These are phyloP conservation scores for Aureobasidium melanogenum DNA, from an alignment of 2,329 filamentous ascomycete species.

Conservation along the genomic window DNA sequence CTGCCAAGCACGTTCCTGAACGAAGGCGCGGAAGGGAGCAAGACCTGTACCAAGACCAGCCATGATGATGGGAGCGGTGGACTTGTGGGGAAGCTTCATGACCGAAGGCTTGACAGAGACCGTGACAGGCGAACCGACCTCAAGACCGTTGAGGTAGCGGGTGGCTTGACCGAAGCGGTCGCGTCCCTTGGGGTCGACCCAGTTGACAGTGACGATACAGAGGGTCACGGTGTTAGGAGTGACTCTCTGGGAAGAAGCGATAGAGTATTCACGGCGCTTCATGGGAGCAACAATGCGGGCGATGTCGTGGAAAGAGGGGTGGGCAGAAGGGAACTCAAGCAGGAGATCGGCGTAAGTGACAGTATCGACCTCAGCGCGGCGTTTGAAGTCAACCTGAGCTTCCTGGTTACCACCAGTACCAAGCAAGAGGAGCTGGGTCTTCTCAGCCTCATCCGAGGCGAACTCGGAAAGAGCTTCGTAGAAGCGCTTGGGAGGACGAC, in stretches of 20 bases:
- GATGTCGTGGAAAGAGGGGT: conserved; percentile 80
- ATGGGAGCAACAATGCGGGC: conserved; percentile 78
- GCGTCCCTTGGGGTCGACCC: conserved; percentile 81
- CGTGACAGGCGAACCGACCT: conserved; percentile 68
- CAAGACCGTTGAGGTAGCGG: conserved; percentile 71
- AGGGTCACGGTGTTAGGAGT: conserved; percentile 82
- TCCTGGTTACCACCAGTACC: conserved; percentile 55
- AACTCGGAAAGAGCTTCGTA: conserved; percentile 88
- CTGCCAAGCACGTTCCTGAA: conserved; percentile 96
- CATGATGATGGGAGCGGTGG: conserved; percentile 95
- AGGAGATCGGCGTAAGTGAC: conserved; percentile 86
- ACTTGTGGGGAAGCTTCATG: conserved; percentile 89
- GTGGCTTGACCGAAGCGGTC: conserved; percentile 90
- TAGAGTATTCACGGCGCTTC: conserved; percentile 98
- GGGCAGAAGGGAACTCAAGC: conserved; percentile 81
- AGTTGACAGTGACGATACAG: conserved; percentile 95
- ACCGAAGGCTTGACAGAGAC: conserved; percentile 96
- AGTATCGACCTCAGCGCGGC: conserved; percentile 81
- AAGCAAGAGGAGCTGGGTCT: conserved; percentile 67
- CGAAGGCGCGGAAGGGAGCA: conserved; percentile 97
- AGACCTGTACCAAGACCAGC: conserved; percentile 96
- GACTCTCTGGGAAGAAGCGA: conserved; percentile 92
- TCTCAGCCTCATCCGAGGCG: conserved; percentile 72
- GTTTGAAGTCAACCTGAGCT: conserved; percentile 85
- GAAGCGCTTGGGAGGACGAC: conserved; percentile 93